Base-by-base conservation (phyloP, 306 rosid genomes). In the Leucaena leucocephala region DNA sequence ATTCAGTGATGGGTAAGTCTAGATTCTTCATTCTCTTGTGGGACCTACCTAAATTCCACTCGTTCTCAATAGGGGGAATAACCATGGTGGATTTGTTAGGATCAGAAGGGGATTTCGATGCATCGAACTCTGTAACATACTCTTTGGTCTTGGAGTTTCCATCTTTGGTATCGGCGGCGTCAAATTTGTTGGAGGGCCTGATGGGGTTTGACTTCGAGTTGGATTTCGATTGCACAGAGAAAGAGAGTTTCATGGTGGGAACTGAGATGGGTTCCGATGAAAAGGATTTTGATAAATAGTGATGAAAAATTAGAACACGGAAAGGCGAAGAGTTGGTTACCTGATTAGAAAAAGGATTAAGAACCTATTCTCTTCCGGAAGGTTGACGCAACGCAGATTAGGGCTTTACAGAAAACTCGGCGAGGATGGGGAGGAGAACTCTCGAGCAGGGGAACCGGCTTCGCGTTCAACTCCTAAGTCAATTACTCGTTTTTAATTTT, bases 221-320 rank as follows among this genome's bases (percentile, higher is more conserved):
- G 17, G 88, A 54, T 63, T 84, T 84, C 5, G 88, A 84, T 22
- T 83, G 81, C 50, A 82, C 68, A 45, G 89, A 85, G 81, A 85
- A 81, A 1, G 91, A 87, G 12, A 85, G 52, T 14, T 80, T 87
- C 91, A 85, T 87, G 38, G 74, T n/a, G 22, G 67, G 11, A 21
- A 19, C n/a, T 4, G 36, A 8, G 17, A 39, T 4, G 5, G 71
- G 33, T n/a, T 63, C 70, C 12, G 21, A 36, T 36, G 11, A 1
- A 8, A 10, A 3, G 34, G 9, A 22, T 39, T 38, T 66, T 9
- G 45, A 8, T 6, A 15, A 36, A 36, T 0, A 64, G 33, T 8
- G 2, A 42, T 40, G 72, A 9, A 67, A 16, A 40, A 67, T 4
- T 40, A 17, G 2, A 2, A 17, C 17, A 4, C 16, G 2, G 49